Evolutionary conservation across 192 early-diverging fungal species (phyloP).

Genomic region (Coemansia sp.): DNA sequence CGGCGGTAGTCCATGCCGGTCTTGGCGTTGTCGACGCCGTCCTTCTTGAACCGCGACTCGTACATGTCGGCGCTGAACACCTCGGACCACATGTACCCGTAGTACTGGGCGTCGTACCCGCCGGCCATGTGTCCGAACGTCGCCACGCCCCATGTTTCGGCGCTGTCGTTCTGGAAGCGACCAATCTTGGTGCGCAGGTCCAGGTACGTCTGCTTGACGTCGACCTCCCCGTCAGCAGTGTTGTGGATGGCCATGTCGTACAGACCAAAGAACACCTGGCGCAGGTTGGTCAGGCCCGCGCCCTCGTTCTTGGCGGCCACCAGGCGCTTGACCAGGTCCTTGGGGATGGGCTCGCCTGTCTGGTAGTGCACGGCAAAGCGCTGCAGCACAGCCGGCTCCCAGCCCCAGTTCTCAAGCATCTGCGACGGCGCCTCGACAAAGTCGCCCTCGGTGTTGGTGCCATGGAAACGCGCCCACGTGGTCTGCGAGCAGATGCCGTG

Average conservation of each 20-base stretch:
- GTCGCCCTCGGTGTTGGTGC: constrained; percentile 70
- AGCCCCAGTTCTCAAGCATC: constrained; percentile 87
- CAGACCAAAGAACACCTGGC: constrained; percentile 71
- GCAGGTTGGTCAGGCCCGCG: constrained; percentile 64
- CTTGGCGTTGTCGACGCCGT: constrained; percentile 43
- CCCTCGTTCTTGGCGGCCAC: constrained; percentile 70
- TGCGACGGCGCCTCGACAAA: constrained; percentile 88
- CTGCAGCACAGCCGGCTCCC: constrained; percentile 55
- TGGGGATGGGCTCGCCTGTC: constrained; percentile 64
- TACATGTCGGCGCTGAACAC: constrained; percentile 82
- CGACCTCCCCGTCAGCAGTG: constrained; percentile 41
- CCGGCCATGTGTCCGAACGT: constrained; percentile 65
- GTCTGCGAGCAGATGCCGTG: constrained; percentile 65
- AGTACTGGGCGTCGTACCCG: constrained; percentile 71
- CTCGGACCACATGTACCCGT: constrained; percentile 74
- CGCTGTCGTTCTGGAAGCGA: constrained; percentile 44
- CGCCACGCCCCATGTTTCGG: constrained; percentile 46
- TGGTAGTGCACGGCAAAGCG: constrained; percentile 64
- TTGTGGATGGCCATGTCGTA: constrained; percentile 75
- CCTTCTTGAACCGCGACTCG: constrained; percentile 60
- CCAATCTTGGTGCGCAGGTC: constrained; percentile 35
- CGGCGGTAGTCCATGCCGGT: constrained; percentile 21
- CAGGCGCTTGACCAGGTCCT: constrained; percentile 60
- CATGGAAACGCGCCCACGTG: constrained; percentile 70
- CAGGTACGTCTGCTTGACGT: constrained; percentile 41